These are phyloP conservation scores for Gaultheria prostrata DNA, from an alignment of 148 eudicot species.

Conservation along the genomic window DNA sequence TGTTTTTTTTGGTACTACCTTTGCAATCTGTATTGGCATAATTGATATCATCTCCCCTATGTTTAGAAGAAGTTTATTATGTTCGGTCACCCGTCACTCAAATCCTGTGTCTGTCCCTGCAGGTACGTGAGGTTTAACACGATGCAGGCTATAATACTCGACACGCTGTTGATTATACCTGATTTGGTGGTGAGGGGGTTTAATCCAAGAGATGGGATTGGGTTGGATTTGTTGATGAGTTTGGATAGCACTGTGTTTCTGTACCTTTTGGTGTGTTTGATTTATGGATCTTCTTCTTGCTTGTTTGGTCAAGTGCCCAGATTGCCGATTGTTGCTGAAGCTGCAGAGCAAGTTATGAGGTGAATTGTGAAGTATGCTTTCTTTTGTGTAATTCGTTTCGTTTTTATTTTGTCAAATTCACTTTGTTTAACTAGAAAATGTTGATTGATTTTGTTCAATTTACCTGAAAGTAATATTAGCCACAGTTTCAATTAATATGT, in stretches of 20 bases:
- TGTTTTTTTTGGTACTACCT: no score
- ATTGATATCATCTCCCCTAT: no score
- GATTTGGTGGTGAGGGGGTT: constrained; percentile 74
- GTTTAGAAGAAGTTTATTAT: no score
- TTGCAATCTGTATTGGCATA: no score
- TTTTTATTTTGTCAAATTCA: neutral
- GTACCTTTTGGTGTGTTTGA: constrained; percentile 73
- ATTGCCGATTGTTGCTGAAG: constrained; percentile 93
- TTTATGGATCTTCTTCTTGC: constrained; percentile 77
- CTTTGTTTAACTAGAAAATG: neutral
- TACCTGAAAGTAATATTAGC: neutral
- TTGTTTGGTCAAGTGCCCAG: constrained; percentile 78
- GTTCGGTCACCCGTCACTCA: neutral
- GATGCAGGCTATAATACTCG: constrained; percentile 93
- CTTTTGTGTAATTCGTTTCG: neutral
- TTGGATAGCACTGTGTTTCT: constrained; percentile 88
- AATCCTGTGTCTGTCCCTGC: constrained; percentile 7
- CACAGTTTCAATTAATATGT: neutral
- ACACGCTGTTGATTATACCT: constrained; percentile 82
- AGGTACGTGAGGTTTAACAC: constrained; percentile 72
- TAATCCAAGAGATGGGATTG: constrained; percentile 69
- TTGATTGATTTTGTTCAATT: neutral
- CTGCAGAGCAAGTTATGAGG: constrained; percentile 78
- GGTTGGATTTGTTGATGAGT: constrained; percentile 88
- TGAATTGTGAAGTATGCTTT: constrained; percentile 27